Evolutionary conservation across 352 stramenopile species (phyloP), one percentile per base, ranked within the genome.

Genomic region (Globisporangium cystogenes): DNA sequence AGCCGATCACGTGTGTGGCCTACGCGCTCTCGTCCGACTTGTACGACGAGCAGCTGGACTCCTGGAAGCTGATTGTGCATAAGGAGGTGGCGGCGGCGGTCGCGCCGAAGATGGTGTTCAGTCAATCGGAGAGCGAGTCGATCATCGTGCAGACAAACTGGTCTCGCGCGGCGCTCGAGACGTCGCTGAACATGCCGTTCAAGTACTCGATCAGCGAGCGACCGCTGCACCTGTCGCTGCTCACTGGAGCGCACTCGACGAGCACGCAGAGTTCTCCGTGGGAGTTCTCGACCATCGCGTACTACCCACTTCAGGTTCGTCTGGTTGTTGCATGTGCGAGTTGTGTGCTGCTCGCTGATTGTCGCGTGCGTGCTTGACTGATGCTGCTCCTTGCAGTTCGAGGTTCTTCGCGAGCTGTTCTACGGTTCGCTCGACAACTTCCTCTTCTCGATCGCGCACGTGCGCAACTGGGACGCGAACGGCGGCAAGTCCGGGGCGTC

Each of bases 401-500:
- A 98, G 47, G 80, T 97, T 42, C 72, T 98, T 43, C 90, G 95
- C 7, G 80, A 97, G 37, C 77, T 98, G 14, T 93, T 93, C 46
- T 93, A 83, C 43, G 79, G 77, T 4, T 74, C 53, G 47, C 61
- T 79, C 15, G 67, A 68, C 24, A 72, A 70, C 31, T 96, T 86
- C 50, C 57, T 93, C n/a, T 86, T 85, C 51, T 95, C 84, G 4
- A 81, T 96, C 56, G 79, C 87, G 6, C 74, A 91, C 27, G 82
- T 93, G 16, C 67, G 78, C 54, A 74, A 75, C 26, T 99, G 94
- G 95, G 76, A 95, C 42, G 93, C 96, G 16, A 97, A 88, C 57
- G 97, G 97, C 27, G 97, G 97, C 35, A 99, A 99, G 75, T 98
- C 92, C 11, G 95, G 96, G 16, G 96, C 97, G 35, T 96, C 83